Evolutionary conservation across 2,329 filamentous ascomycete genomes (phyloP), one percentile per base, ranked within the genome.

Genomic region (Fusarium torulosum): DNA sequence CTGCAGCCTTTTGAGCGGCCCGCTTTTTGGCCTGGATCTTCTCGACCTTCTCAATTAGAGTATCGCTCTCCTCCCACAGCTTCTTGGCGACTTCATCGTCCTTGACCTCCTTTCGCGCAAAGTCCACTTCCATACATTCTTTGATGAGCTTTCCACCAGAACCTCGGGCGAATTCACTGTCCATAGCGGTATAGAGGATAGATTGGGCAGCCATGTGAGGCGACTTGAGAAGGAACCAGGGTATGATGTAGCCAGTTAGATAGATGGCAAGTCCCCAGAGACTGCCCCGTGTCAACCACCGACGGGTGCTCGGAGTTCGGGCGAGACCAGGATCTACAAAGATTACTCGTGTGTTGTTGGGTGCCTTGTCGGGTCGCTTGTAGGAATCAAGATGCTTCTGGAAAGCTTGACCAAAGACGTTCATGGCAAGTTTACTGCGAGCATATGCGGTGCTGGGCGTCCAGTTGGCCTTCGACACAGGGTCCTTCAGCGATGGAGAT

Each of bases 381-480:
- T 96, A 97, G 3, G 90, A 82, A 69, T 94, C 90, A 45, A 99
- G 84, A 76, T 97, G 95, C 77, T 97, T 96, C 80, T 98, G 95
- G 77, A 95, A 97, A 10, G 95, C 91, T 47, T 91, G 87, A 0
- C 92, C 94, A 76, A 99, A 98, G 17, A 91, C 88, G 84, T 95
- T 96, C 44, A 97, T 83, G 1, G 96, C 93, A 27, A 98, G 82
- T 84, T 90, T 86, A 82, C 85, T 88, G 79, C 86, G 82, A 74
- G 91, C 83, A 73, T 90, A 92, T 19, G 88, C 86, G 41, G 79
- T 84, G 6, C 79, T 77, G 0, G 88, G 83, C 0, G 86, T 83
- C 85, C 88, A 89, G 46, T 79, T 79, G 46, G 84, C 80, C 40
- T 83, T 79, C 13, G 80, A 79, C 21, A 84, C 53, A 62, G 79